A percentile compares a stretch with the other conserved stretches of the same genome.
phyloP scores from a whole-genome alignment of 1,284 basidiomycete genomes.

The Schizophyllum commune region DNA sequence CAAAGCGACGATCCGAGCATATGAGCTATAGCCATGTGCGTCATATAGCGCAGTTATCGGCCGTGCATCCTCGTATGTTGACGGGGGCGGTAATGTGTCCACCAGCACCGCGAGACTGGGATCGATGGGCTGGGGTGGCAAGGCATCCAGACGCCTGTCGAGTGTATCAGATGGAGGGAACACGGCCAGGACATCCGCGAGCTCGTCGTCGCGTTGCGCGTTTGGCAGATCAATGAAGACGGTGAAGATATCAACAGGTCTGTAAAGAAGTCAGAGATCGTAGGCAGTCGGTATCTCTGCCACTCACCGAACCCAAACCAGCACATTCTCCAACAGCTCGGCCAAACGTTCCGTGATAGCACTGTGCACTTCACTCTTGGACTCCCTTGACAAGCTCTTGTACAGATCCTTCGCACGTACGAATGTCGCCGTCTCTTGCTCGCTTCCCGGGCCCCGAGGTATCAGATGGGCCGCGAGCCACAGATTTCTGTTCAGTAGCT shows the following conservation, averaged over 20 bases:
- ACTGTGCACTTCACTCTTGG: background rate
- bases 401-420: background rate
- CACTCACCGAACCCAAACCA: background rate
- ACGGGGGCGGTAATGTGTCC: conserved; percentile 47
- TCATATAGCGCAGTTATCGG: conserved; percentile 27
- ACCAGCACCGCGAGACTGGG: conserved; percentile 51
- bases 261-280: conserved; percentile 14
- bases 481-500: background rate
- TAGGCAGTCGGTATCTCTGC: conserved; percentile 18
- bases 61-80: conserved; percentile 16
- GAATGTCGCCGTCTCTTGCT: background rate
- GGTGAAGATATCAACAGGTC: conserved; percentile 41
- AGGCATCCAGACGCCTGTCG: conserved; percentile 36
- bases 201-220: background rate
- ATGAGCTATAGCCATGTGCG: conserved; percentile 44
- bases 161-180: conserved; percentile 45
- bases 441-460: background rate
- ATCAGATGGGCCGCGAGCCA: background rate
- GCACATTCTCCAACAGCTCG: background rate
- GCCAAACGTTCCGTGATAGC: background rate
- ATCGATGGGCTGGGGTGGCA: conserved; percentile 44
- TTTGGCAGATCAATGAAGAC: conserved; percentile 16
- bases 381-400: background rate
- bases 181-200: conserved; percentile 30
- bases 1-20: conserved; percentile 58